Percentiles rank a stretch among this genome's conserved stretches.
phyloP scores from a whole-genome alignment of 371 early-diverging fungal species.

The Synchytrium microbalum region DNA sequence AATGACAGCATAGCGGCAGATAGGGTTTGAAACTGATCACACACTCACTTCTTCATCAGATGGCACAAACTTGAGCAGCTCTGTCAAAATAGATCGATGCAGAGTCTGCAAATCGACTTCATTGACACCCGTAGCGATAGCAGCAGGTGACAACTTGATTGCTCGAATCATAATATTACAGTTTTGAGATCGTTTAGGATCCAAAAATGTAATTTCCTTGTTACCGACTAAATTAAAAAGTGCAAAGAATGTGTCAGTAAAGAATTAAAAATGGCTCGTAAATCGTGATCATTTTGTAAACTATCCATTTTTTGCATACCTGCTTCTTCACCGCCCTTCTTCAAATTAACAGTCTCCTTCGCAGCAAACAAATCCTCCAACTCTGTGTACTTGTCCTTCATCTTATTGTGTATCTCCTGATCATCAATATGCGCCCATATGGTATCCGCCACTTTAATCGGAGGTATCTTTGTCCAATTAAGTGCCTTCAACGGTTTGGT shows the following conservation, averaged over 20 bases:
- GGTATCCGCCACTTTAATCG: conserved; percentile 30
- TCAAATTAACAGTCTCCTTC: too few species aligned
- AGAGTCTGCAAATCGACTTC: conserved; percentile 26
- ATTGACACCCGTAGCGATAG: conserved; percentile 31
- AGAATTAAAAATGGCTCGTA: conserved; percentile 12
- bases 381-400: conserved; percentile 30
- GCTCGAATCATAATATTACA: conserved; percentile 39
- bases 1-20: background rate
- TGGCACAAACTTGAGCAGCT: conserved; percentile 42
- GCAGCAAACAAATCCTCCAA: conserved; percentile 50
- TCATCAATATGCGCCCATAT: conserved; percentile 43
- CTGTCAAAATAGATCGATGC: conserved; percentile 25
- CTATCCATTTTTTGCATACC: conserved; percentile 7
- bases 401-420: conserved; percentile 23
- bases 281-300: background rate
- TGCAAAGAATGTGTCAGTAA: background rate
- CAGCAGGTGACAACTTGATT: conserved; percentile 28
- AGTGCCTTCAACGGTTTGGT: conserved; percentile 43
- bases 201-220: conserved; percentile 43
- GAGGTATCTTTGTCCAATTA: conserved; percentile 47
- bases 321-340: conserved; percentile 19
- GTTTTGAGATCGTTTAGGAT: conserved; percentile 41
- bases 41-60: conserved; percentile 43
- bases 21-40: background rate
- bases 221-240: conserved; percentile 1